A percentile compares a stretch with the other conserved stretches of the same genome.
Conservation (phyloP, 2,329 filamentous ascomycete species). For the Thelonectria rubi region DNA sequence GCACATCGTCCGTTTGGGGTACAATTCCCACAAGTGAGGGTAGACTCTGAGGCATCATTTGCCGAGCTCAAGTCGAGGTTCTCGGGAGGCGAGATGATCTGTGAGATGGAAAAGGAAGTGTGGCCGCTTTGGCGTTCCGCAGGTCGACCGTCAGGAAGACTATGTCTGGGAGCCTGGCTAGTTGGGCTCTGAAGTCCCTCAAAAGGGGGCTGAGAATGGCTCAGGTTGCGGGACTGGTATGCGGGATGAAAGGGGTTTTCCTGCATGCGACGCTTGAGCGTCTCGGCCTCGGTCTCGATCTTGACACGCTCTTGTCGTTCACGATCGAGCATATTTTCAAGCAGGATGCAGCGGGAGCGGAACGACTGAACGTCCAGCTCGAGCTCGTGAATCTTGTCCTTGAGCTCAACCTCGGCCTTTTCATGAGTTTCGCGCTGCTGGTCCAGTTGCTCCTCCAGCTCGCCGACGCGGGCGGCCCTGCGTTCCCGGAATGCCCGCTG, state of each 20-base stretch:
- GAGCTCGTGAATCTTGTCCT: conserved; percentile 65
- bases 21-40: conserved; percentile 65
- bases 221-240: conserved; percentile 42
- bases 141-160: conserved; percentile 40
- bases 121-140: conserved; percentile 46
- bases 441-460: conserved; percentile 73
- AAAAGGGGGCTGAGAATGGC: conserved; percentile 40
- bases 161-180: conserved; percentile 42
- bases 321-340: conserved; percentile 71
- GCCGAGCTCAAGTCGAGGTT: conserved; percentile 45
- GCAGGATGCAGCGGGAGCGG: conserved; percentile 65
- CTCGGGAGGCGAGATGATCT: conserved; percentile 66
- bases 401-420: conserved; percentile 64
- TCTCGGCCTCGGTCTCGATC: conserved; percentile 53
- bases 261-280: conserved; percentile 45
- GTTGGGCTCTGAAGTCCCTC: conserved; percentile 42
- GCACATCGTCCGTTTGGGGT: conserved; percentile 62
- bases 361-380: conserved; percentile 74
- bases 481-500: conserved; percentile 91
- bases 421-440: conserved; percentile 67
- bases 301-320: conserved; percentile 61
- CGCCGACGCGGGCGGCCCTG: conserved; percentile 83
- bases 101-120: conserved; percentile 63
- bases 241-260: conserved; percentile 41
- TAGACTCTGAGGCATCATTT: conserved; percentile 43